Conservation (phyloP, 352 stramenopile species). For the Blastocystis sp. region DNA sequence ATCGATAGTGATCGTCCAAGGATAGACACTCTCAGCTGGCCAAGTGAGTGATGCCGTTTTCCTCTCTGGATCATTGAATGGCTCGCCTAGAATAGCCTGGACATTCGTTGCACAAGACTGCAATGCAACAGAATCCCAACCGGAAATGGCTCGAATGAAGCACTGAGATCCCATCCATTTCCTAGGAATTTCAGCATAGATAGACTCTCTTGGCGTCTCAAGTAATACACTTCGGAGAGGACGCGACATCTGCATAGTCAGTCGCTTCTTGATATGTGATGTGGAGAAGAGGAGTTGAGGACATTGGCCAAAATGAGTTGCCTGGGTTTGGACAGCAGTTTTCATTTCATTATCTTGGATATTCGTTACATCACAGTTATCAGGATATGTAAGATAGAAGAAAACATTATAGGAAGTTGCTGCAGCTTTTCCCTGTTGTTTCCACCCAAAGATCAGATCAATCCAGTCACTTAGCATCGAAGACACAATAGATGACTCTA, state of each 20-base stretch:
- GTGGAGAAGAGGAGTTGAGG: not conserved
- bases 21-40: not conserved
- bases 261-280: not conserved
- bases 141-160: not conserved
- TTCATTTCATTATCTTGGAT: not conserved
- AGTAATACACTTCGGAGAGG: not conserved
- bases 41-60: not conserved
- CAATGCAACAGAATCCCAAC: not conserved
- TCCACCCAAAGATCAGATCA: conserved; percentile 96
- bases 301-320: conserved; percentile 90
- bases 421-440: conserved; percentile 84
- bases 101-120: not conserved
- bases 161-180: not conserved
- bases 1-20: not conserved
- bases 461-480: conserved; percentile 91
- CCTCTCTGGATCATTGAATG: not conserved
- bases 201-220: not conserved
- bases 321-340: conserved; percentile 70
- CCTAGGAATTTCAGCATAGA: not conserved
- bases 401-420: conserved; percentile 91
- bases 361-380: conserved; percentile 75
- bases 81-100: not conserved
- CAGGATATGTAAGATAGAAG: conserved; percentile 93
- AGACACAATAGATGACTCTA: conserved; percentile 94
- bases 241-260: not conserved